Evolutionary conservation across 352 stramenopile species (phyloP).

Genomic region (Globisporangium emineosum): DNA sequence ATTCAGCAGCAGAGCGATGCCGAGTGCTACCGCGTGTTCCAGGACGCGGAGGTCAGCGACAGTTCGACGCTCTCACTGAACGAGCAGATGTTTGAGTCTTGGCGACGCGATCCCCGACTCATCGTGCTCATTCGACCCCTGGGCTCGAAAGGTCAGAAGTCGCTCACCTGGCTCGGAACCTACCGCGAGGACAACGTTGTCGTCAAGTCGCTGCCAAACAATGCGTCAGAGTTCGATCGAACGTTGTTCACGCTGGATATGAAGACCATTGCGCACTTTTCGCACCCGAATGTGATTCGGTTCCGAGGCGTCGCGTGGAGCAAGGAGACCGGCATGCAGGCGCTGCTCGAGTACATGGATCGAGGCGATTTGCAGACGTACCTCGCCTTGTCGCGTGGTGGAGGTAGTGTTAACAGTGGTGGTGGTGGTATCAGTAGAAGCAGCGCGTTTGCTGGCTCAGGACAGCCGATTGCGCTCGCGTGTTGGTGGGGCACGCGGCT

Average conservation of each 20-base stretch:
- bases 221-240: conserved; percentile 12
- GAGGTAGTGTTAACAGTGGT: not conserved
- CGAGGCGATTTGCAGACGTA: conserved; percentile 23
- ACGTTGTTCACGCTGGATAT: conserved; percentile 25
- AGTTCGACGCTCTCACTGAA: conserved; percentile 10
- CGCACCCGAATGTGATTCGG: conserved; percentile 24
- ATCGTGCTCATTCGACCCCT: conserved; percentile 1
- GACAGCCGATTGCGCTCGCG: conserved; percentile 13
- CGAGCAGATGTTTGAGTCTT: conserved; percentile 8
- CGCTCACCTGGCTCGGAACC: conserved; percentile 61
- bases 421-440: conserved; percentile 9
- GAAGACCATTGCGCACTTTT: conserved; percentile 15
- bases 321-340: conserved; percentile 14
- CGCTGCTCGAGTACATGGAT: conserved; percentile 31
- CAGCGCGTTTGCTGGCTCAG: not conserved
- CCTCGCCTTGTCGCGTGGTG: conserved; percentile 14
- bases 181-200: conserved; percentile 14
- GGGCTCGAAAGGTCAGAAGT: conserved; percentile 40
- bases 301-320: conserved; percentile 26
- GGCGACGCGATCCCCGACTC: conserved; percentile 9
- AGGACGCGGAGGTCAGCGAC: conserved; percentile 7
- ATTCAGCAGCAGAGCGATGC: conserved; percentile 13
- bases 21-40: conserved; percentile 13
- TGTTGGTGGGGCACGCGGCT: conserved; percentile 17
- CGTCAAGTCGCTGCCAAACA: conserved; percentile 11